phyloP scores from a whole-genome alignment of 2,329 filamentous ascomycete species.

The Sporothrix schenckii region DNA sequence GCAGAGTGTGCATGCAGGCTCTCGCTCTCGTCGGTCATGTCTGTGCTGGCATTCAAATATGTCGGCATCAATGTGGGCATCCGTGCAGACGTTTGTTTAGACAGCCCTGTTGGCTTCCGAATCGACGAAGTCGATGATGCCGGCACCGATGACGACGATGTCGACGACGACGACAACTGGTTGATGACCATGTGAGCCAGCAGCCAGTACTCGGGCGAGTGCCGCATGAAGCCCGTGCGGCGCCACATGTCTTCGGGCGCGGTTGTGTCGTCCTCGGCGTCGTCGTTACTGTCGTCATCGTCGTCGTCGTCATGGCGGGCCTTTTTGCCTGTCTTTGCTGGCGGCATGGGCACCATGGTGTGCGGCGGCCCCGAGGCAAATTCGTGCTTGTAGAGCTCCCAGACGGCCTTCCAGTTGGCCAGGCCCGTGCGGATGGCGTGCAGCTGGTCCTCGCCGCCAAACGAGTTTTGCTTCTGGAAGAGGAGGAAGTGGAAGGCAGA shows the following conservation, averaged over 20 bases:
- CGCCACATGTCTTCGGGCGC: constrained; percentile 26
- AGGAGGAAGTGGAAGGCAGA: constrained; percentile 28
- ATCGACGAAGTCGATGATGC: no score
- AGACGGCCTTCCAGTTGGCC: constrained; percentile 26
- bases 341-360: constrained; percentile 9
- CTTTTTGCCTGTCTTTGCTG: no score
- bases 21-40: no score
- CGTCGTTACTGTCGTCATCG: no score
- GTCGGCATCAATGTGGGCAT: no score
- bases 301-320: no score
- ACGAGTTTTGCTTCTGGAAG: constrained; percentile 30
- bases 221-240: constrained; percentile 26
- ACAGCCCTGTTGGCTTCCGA: no score
- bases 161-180: not conserved
- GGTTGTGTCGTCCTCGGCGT: not conserved
- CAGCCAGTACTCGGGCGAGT: constrained; percentile 30
- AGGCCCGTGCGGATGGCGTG: constrained; percentile 20
- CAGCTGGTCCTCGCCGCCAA: constrained; percentile 24
- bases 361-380: constrained; percentile 22
- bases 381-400: constrained; percentile 19
- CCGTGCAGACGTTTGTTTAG: no score
- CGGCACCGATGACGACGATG: no score
- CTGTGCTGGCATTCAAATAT: no score
- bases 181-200: constrained; percentile 26
- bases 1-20: not conserved